Conservation (phyloP, 345 rosid species). For the Eucalyptus regnans region DNA sequence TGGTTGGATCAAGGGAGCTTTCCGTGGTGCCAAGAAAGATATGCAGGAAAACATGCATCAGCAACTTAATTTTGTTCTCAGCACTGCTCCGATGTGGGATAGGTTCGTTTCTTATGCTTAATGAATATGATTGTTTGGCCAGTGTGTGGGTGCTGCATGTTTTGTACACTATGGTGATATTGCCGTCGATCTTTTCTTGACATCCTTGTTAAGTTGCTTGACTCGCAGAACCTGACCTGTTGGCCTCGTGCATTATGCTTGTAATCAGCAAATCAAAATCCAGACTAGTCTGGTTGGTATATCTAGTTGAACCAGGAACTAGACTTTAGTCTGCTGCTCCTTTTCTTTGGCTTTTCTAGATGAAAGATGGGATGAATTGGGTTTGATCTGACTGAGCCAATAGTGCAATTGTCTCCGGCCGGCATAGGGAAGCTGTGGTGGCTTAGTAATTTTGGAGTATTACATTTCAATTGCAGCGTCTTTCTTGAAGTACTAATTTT, state of each 20-base stretch:
- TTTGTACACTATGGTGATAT: background rate
- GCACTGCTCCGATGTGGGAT: slow-evolving; percentile 94
- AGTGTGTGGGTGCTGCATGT: background rate
- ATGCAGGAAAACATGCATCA: slow-evolving; percentile 66
- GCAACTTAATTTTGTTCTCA: slow-evolving; percentile 57
- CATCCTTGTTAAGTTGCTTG: background rate
- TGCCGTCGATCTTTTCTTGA: background rate
- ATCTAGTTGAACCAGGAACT: background rate
- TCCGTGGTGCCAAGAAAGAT: slow-evolving; percentile 67
- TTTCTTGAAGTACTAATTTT: background rate
- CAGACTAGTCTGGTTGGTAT: background rate
- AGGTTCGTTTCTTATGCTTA: slow-evolving; percentile 41
- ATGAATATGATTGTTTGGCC: background rate
- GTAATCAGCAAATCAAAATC: background rate
- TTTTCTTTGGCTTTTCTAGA: background rate
- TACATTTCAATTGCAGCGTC: background rate
- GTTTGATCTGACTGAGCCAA: background rate
- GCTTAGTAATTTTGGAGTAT: background rate
- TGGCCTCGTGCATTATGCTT: background rate
- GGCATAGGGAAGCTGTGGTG: background rate
- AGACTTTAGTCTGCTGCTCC: background rate
- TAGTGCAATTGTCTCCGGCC: background rate
- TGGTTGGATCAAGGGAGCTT: slow-evolving; percentile 80
- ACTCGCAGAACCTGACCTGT: background rate
- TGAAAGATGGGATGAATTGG: background rate